Conservation (phyloP, 2,329 filamentous ascomycete genomes). For the Aspergillus luchuensis region DNA sequence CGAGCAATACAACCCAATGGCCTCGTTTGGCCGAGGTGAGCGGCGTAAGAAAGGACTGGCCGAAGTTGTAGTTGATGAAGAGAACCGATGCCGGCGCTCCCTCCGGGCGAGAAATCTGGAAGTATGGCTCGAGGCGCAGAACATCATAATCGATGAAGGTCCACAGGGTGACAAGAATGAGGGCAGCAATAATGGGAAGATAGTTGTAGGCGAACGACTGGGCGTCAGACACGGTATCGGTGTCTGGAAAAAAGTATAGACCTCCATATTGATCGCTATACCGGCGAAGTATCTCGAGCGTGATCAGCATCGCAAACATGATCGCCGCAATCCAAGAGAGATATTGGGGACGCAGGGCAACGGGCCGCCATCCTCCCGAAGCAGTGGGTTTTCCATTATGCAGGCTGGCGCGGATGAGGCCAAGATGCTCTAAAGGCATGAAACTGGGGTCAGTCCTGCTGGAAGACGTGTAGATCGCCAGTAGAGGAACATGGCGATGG, state of each 20-base stretch:
- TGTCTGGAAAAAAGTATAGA: conserved; percentile 33
- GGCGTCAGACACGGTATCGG: conserved; percentile 28
- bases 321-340: conserved; percentile 26
- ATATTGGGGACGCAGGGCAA: conserved; percentile 36
- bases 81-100: conserved; percentile 36
- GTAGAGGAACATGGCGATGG: background rate
- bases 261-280: conserved; percentile 33
- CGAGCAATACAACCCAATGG: conserved; percentile 36
- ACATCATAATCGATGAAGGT: conserved; percentile 54
- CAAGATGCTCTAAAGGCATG: conserved; percentile 12
- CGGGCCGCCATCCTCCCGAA: conserved; percentile 32
- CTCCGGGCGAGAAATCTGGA: conserved; percentile 40
- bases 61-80: conserved; percentile 42
- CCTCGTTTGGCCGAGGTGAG: conserved; percentile 33
- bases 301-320: conserved; percentile 29
- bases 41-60: conserved; percentile 38
- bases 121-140: conserved; percentile 53
- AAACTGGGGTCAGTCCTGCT: background rate
- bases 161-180: conserved; percentile 52
- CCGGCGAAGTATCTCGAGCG: conserved; percentile 32
- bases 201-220: conserved; percentile 41
- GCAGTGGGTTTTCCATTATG: conserved; percentile 11
- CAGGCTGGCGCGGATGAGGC: conserved; percentile 10
- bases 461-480: background rate
- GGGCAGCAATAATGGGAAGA: conserved; percentile 48